phyloP scores from a whole-genome alignment of 768 basidiomycete genomes.

The Mycena sanguinolenta region DNA sequence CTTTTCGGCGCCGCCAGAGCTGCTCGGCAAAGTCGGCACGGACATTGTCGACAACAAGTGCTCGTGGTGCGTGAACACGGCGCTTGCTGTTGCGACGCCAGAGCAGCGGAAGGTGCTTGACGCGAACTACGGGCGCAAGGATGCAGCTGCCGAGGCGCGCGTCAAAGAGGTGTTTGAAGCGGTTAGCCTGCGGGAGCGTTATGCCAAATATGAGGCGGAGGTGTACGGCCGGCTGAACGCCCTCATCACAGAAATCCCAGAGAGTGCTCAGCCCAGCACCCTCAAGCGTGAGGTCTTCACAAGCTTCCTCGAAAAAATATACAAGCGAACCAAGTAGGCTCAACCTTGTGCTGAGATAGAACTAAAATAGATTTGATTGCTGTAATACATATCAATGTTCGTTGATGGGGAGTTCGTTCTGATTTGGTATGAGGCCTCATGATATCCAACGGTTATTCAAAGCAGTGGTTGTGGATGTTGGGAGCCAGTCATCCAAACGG shows the following conservation, averaged over 20 bases:
- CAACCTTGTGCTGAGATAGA: neutral
- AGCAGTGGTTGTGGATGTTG: too few relatives aligned
- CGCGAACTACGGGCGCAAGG: conserved; percentile 65
- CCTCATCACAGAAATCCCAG: conserved; percentile 82
- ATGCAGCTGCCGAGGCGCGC: conserved; percentile 65
- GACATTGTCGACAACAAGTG: conserved; percentile 99
- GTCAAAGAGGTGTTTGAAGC: conserved; percentile 78
- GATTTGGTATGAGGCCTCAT: too few relatives aligned
- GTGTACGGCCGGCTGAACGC: conserved; percentile 74
- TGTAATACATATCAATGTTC: neutral
- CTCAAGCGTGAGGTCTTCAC: conserved; percentile 81
- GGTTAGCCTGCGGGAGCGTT: conserved; percentile 74
- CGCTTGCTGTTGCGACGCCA: conserved; percentile 69
- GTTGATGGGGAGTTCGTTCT: too few relatives aligned
- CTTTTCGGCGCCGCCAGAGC: conserved; percentile 89
- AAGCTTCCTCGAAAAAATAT: conserved; percentile 91
- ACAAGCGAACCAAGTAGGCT: conserved; percentile 68
- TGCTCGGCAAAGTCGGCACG: conserved; percentile 96
- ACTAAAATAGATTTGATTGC: neutral
- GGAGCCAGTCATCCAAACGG: too few relatives aligned
- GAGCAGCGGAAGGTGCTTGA: conserved; percentile 72
- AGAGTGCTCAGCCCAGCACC: conserved; percentile 58
- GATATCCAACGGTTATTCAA: too few relatives aligned
- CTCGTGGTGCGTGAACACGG: conserved; percentile 95
- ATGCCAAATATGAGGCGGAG: conserved; percentile 83